Percentiles rank a stretch among this genome's conserved stretches.
phyloP scores from a whole-genome alignment of 257 asterid genomes.

The Primulina eburnea region DNA sequence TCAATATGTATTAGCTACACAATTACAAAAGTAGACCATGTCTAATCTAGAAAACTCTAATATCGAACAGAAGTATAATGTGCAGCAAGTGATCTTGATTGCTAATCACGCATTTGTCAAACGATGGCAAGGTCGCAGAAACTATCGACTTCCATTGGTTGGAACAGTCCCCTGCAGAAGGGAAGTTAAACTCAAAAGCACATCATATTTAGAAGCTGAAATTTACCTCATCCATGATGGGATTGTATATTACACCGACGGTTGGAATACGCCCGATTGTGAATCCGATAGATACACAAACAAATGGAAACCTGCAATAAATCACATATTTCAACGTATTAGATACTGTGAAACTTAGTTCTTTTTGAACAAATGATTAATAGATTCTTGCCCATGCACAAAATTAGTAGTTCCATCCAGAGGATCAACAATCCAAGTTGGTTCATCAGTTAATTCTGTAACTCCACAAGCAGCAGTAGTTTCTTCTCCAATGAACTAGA shows the following conservation, averaged over 20 bases:
- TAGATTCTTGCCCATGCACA: slow-evolving; percentile 75
- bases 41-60: slow-evolving; percentile 8
- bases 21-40: slow-evolving; percentile 4
- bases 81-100: slow-evolving; percentile 9
- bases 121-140: slow-evolving; percentile 11
- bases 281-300: slow-evolving; percentile 86
- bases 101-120: neutral
- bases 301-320: slow-evolving; percentile 69
- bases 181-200: slow-evolving; percentile 2
- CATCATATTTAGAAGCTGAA: neutral
- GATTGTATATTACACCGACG: slow-evolving; percentile 86
- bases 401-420: slow-evolving; percentile 95
- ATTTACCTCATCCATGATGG: slow-evolving; percentile 77
- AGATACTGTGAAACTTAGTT: neutral
- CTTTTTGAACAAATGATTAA: slow-evolving; percentile 12
- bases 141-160: neutral
- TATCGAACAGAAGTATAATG: neutral
- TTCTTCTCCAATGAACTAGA: slow-evolving; percentile 94
- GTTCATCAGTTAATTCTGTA: slow-evolving; percentile 76
- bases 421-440: slow-evolving; percentile 99
- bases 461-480: slow-evolving; percentile 82
- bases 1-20: slow-evolving; percentile 17
- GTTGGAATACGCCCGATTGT: slow-evolving; percentile 65
- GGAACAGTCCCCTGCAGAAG: neutral
- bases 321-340: slow-evolving; percentile 20